Percentiles rank a stretch among this genome's conserved stretches.
Evolutionary conservation across 2,329 filamentous ascomycete species (phyloP).

Genomic region (Nigrospora sphaerica): DNA sequence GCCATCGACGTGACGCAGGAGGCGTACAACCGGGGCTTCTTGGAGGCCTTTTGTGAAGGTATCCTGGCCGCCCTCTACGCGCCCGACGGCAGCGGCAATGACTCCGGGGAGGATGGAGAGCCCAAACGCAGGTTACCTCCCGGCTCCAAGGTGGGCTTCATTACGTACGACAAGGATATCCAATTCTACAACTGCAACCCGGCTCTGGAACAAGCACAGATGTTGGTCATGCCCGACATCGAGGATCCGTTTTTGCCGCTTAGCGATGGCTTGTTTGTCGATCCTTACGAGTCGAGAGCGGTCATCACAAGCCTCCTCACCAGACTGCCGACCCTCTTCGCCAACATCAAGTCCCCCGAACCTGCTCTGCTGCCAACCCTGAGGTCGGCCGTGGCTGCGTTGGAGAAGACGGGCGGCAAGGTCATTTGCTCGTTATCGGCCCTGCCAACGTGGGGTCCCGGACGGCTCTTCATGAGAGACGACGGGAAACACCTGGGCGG

Average conservation of each 20-base stretch:
- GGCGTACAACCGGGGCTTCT: conserved; percentile 80
- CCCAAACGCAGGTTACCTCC: conserved; percentile 57
- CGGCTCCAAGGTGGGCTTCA: conserved; percentile 84
- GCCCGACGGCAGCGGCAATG: conserved; percentile 43
- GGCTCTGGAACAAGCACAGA: conserved; percentile 78
- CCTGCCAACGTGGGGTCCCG: conserved; percentile 89
- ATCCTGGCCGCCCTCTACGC: conserved; percentile 82
- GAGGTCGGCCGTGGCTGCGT: conserved; percentile 74
- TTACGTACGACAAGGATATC: conserved; percentile 93
- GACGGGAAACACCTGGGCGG: conserved; percentile 79
- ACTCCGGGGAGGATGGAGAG: conserved; percentile 46
- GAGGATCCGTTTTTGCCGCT: conserved; percentile 94
- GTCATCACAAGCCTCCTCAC: conserved; percentile 85
- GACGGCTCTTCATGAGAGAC: conserved; percentile 76
- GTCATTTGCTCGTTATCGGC: conserved; percentile 80
- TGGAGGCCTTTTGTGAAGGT: conserved; percentile 85
- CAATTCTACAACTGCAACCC: conserved; percentile 95
- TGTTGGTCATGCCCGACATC: conserved; percentile 97
- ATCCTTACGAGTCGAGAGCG: conserved; percentile 76
- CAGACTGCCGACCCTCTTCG: conserved; percentile 79
- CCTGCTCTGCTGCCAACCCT: conserved; percentile 79
- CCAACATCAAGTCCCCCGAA: conserved; percentile 81
- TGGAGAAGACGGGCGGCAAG: conserved; percentile 85
- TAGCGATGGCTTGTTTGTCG: conserved; percentile 87
- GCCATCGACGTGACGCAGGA: conserved; percentile 91